phyloP scores from a whole-genome alignment of 2,329 filamentous ascomycete genomes.

The Coniochaeta sp. region DNA sequence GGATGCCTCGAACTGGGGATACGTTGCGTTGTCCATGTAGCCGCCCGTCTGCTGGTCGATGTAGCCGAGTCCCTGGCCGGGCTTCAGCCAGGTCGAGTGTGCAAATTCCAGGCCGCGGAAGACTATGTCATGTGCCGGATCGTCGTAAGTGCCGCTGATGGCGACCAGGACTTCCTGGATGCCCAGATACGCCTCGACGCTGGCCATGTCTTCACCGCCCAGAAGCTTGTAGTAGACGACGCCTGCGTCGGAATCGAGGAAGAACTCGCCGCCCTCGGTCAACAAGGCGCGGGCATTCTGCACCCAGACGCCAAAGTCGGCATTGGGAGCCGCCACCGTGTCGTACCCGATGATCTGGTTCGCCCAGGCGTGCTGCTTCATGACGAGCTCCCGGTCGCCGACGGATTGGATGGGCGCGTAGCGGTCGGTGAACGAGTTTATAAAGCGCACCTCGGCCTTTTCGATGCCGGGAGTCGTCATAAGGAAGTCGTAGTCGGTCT shows the following conservation, averaged over 20 bases:
- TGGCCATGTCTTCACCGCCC: slow-evolving; percentile 6
- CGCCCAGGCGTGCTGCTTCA: slow-evolving; percentile 8
- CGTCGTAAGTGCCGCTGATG: slow-evolving; percentile 7
- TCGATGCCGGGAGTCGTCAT: slow-evolving; percentile 3
- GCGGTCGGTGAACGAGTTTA: slow-evolving; percentile 9
- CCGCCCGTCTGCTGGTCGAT: slow-evolving; percentile 10
- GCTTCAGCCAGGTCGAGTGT: slow-evolving; percentile 8
- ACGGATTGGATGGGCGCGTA: slow-evolving; percentile 7
- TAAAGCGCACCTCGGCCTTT: slow-evolving; percentile 7
- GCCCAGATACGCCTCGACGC: slow-evolving; percentile 6
- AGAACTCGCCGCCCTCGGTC: slow-evolving; percentile 8
- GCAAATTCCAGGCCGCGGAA: slow-evolving; percentile 7
- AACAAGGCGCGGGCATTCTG: slow-evolving; percentile 7
- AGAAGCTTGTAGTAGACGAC: slow-evolving; percentile 10
- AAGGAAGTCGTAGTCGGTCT: slow-evolving; percentile 7
- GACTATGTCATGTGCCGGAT: slow-evolving; percentile 6
- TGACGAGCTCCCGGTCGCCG: slow-evolving; percentile 6
- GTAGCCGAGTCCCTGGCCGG: slow-evolving; percentile 7
- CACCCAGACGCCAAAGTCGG: slow-evolving; percentile 8
- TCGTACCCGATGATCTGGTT: slow-evolving; percentile 9
- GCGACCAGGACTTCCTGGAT: slow-evolving; percentile 5
- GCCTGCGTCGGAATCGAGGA: slow-evolving; percentile 7
- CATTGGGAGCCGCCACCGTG: slow-evolving; percentile 5
- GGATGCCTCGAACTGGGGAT: slow-evolving; percentile 6
- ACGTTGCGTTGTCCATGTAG: slow-evolving; percentile 7